These are phyloP conservation scores for Colletotrichum liaoningense DNA, from an alignment of 2,329 filamentous ascomycete species.

Conservation along the genomic window DNA sequence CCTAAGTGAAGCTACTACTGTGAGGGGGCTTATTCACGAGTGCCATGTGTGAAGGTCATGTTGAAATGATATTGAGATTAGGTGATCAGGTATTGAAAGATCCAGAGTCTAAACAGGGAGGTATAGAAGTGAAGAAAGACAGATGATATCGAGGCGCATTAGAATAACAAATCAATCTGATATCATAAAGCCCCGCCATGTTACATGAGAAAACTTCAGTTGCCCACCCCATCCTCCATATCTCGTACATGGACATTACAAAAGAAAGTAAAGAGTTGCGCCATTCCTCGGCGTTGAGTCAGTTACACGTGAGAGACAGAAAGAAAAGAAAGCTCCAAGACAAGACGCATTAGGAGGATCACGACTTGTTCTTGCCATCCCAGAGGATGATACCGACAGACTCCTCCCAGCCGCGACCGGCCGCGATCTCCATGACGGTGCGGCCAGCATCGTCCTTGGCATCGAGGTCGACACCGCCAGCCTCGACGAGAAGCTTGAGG, in stretches of 20 bases:
- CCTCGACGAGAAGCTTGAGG: constrained; percentile 62
- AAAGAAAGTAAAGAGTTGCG: background rate
- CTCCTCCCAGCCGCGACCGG: constrained; percentile 69
- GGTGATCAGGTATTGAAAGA: background rate
- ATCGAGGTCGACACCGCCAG: constrained; percentile 61
- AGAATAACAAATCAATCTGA: constrained; percentile 11
- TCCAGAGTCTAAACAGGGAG: background rate
- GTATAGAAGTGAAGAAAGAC: constrained; percentile 11
- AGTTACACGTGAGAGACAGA: background rate
- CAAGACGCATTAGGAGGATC: background rate
- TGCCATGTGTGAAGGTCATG: too few species aligned
- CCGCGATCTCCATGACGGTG: constrained; percentile 68
- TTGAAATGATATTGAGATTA: background rate
- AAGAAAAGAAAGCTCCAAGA: background rate
- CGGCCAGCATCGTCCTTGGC: constrained; percentile 65
- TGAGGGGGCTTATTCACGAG: background rate
- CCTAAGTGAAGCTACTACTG: background rate
- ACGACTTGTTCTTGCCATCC: constrained; percentile 27
- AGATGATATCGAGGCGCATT: background rate
- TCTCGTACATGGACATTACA: constrained; percentile 4
- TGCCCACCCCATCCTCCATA: constrained; percentile 6
- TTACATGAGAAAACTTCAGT: constrained; percentile 10
- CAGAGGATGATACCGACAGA: constrained; percentile 57
- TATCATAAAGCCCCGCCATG: constrained; percentile 8
- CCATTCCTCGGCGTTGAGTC: background rate